These are phyloP conservation scores for Cercospora beticola DNA, from an alignment of 2,329 filamentous ascomycete genomes.

Conservation along the genomic window DNA sequence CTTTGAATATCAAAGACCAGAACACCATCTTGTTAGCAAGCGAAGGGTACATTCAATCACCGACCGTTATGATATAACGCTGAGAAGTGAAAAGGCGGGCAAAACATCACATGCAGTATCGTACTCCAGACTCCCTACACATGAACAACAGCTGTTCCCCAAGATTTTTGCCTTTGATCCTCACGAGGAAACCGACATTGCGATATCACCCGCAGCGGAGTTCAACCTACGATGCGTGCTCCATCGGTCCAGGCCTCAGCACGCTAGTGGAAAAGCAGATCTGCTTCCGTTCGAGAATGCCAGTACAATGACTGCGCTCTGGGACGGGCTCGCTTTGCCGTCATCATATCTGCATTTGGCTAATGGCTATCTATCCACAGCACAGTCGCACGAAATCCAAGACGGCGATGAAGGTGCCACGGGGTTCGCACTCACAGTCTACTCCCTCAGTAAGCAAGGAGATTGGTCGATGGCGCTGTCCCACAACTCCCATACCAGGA, in stretches of 20 bases:
- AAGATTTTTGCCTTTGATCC: not conserved
- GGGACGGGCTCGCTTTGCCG: slow-evolving; percentile 18
- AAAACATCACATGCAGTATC: not conserved
- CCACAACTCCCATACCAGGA: slow-evolving; percentile 9
- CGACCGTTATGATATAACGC: not conserved
- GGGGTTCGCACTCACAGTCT: slow-evolving; percentile 17
- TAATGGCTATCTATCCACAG: not conserved
- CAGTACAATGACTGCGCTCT: slow-evolving; percentile 1
- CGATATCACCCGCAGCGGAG: not conserved
- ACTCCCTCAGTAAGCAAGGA: slow-evolving; percentile 24
- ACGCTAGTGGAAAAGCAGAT: slow-evolving; percentile 21
- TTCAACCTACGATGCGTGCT: not conserved
- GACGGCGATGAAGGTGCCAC: not conserved
- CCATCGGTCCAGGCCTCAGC: slow-evolving; percentile 9
- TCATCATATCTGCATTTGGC: slow-evolving; percentile 19
- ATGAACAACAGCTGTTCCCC: not conserved
- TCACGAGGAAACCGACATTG: not conserved
- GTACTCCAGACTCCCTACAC: not conserved
- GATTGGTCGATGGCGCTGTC: slow-evolving; percentile 27
- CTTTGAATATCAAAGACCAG: not conserved
- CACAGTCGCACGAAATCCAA: not conserved
- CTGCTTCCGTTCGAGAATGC: slow-evolving; percentile 17
- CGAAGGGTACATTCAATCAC: not conserved
- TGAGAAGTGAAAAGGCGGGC: not conserved
- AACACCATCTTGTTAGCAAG: not conserved